Conservation (phyloP, 306 rosid species). For the Prunus mume region DNA sequence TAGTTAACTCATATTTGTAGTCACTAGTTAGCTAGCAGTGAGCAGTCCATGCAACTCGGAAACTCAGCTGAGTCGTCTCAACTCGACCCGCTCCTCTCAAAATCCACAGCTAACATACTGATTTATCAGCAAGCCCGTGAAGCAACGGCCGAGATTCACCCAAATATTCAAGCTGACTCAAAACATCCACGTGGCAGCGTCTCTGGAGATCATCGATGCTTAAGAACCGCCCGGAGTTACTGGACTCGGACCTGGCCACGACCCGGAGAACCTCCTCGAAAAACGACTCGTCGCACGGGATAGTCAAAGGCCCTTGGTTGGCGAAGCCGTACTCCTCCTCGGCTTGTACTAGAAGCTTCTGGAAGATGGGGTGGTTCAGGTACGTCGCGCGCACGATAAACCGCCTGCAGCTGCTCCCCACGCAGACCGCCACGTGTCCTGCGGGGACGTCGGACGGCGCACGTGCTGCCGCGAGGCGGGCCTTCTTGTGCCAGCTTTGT, state of each 20-base stretch:
- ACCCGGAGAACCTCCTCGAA: conserved; percentile 66
- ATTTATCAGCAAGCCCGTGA: conserved; percentile 32
- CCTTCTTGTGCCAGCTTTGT: conserved; percentile 70
- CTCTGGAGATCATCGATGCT: conserved; percentile 40
- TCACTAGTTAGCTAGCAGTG: background rate
- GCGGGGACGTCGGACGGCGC: conserved; percentile 69
- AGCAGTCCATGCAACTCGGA: background rate
- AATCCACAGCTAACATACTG: conserved; percentile 20
- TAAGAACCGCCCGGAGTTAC: conserved; percentile 27
- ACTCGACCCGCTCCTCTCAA: background rate
- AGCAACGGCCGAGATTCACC: conserved; percentile 85
- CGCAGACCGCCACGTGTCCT: conserved; percentile 86
- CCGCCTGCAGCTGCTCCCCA: conserved; percentile 60
- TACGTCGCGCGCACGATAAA: conserved; percentile 66
- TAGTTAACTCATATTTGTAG: background rate
- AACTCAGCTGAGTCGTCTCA: background rate
- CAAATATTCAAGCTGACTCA: conserved; percentile 28
- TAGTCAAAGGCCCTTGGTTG: conserved; percentile 66
- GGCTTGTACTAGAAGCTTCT: conserved; percentile 65
- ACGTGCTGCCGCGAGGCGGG: conserved; percentile 18
- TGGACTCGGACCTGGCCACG: conserved; percentile 45
- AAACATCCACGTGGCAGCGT: conserved; percentile 61
- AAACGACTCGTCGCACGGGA: conserved; percentile 77
- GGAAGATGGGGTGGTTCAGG: conserved; percentile 89
- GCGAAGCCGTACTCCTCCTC: conserved; percentile 94